phyloP scores from a whole-genome alignment of 2,329 filamentous ascomycete species.

The Neopestalotiopsis clavispora region DNA sequence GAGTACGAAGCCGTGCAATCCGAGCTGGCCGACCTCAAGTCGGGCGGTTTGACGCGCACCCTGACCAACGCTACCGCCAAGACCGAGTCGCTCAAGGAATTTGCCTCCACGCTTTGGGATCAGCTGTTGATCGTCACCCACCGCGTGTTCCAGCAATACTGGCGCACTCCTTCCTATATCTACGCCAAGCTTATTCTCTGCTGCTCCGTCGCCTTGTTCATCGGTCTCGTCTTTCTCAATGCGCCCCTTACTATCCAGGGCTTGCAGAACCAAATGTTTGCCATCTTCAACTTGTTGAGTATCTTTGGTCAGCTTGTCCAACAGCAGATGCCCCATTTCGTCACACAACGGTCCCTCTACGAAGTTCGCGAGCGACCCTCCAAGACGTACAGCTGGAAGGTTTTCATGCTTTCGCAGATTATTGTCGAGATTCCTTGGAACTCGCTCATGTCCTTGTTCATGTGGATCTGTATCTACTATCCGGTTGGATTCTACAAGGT shows the following conservation, averaged over 20 bases:
- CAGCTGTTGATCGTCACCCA: constrained; percentile 72
- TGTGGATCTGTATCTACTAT: constrained; percentile 86
- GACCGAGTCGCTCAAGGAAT: constrained; percentile 62
- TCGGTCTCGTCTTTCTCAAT: constrained; percentile 81
- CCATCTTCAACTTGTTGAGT: constrained; percentile 82
- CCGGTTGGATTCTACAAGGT: constrained; percentile 72
- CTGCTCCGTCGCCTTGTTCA: constrained; percentile 70
- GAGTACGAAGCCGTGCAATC: constrained; percentile 55
- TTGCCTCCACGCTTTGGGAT: constrained; percentile 73
- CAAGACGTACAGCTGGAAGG: constrained; percentile 84
- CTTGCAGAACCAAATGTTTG: constrained; percentile 85
- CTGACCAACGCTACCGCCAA: constrained; percentile 17
- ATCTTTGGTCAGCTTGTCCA: constrained; percentile 82
- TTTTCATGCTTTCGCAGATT: constrained; percentile 84
- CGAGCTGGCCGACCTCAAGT: constrained; percentile 63
- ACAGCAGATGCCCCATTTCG: constrained; percentile 86
- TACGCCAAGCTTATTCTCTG: constrained; percentile 80
- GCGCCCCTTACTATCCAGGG: constrained; percentile 76
- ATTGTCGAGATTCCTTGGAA: constrained; percentile 88
- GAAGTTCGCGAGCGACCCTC: constrained; percentile 85
- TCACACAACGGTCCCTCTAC: constrained; percentile 80
- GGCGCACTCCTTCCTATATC: constrained; percentile 88
- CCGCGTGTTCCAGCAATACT: constrained; percentile 90
- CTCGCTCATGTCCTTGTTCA: constrained; percentile 73
- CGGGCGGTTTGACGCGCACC: constrained; percentile 35